Evolutionary conservation across 768 basidiomycete species (phyloP).

Genomic region (Polyporus arcularius): DNA sequence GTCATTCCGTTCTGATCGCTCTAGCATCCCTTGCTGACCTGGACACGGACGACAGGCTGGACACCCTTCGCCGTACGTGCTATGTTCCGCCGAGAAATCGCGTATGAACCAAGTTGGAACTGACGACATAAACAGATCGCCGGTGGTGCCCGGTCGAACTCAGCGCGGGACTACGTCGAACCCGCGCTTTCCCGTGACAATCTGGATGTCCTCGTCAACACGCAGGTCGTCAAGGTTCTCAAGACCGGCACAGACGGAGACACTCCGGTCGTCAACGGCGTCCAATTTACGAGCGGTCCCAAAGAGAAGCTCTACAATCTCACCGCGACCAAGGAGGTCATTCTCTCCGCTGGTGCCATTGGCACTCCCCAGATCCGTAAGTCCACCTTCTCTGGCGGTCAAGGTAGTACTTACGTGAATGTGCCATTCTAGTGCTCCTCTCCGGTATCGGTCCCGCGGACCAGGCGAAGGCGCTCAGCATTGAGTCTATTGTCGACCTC

Average conservation of each 20-base stretch:
- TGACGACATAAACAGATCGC: not conserved
- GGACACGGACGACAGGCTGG: not conserved
- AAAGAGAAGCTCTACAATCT: not conserved
- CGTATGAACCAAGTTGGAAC: not conserved
- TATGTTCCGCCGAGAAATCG: not conserved
- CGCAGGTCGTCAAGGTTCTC: not conserved
- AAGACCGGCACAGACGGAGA: not conserved
- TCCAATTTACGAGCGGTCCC: not conserved
- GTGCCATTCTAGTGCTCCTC: slow-evolving; percentile 30
- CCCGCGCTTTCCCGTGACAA: slow-evolving; percentile 15
- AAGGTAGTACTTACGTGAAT: not conserved
- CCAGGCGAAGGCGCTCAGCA: slow-evolving; percentile 30
- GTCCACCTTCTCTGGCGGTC: slow-evolving; percentile 16
- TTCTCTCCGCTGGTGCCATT: slow-evolving; percentile 31
- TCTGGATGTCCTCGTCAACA: slow-evolving; percentile 17
- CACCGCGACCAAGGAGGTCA: slow-evolving; percentile 19
- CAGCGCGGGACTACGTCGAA: slow-evolving; percentile 18
- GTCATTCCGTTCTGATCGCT: not conserved
- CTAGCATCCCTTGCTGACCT: not conserved
- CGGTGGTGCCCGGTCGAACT: not conserved
- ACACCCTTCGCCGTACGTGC: not conserved
- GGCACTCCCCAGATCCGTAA: slow-evolving; percentile 37
- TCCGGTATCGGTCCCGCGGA: slow-evolving; percentile 40
- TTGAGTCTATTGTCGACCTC: slow-evolving; percentile 36
- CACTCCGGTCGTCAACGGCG: not conserved